Conservation (phyloP, 306 rosid genomes). For the Gleditsia sinensis region DNA sequence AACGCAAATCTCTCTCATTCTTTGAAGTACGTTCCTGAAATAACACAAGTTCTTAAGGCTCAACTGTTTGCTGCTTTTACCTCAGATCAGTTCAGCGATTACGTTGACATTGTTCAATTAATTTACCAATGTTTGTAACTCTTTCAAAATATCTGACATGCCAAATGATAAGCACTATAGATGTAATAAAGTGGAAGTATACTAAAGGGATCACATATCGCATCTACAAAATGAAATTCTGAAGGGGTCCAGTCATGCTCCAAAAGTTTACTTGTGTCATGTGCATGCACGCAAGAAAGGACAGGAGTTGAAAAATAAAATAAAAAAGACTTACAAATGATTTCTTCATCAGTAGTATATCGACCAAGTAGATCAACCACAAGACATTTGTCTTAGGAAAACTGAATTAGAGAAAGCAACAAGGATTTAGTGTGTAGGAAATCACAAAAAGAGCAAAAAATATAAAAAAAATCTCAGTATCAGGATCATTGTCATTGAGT, state of each 20-base stretch:
- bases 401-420: slow-evolving; percentile 49
- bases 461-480: not conserved
- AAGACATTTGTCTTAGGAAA: slow-evolving; percentile 84
- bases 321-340: slow-evolving; percentile 75
- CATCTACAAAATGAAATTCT: slow-evolving; percentile 11
- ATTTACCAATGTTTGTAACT: not conserved
- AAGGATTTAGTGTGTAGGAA: slow-evolving; percentile 23
- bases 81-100: not conserved
- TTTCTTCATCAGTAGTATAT: slow-evolving; percentile 74
- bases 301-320: slow-evolving; percentile 23
- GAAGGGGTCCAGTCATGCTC: not conserved
- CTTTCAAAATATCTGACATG: not conserved
- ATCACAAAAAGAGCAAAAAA: not conserved
- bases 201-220: not conserved
- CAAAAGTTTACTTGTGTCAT: not conserved
- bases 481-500: slow-evolving; percentile 3
- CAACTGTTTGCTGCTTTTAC: slow-evolving; percentile 1
- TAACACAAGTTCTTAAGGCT: not conserved
- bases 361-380: slow-evolving; percentile 91
- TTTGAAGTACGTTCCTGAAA: slow-evolving; percentile 74
- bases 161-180: no score
- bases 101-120: not conserved
- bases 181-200: not conserved
- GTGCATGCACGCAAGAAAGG: not conserved
- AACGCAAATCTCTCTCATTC: slow-evolving; percentile 85